Base-by-base conservation (phyloP, 768 basidiomycete species). In the Naganishia antarctica region DNA sequence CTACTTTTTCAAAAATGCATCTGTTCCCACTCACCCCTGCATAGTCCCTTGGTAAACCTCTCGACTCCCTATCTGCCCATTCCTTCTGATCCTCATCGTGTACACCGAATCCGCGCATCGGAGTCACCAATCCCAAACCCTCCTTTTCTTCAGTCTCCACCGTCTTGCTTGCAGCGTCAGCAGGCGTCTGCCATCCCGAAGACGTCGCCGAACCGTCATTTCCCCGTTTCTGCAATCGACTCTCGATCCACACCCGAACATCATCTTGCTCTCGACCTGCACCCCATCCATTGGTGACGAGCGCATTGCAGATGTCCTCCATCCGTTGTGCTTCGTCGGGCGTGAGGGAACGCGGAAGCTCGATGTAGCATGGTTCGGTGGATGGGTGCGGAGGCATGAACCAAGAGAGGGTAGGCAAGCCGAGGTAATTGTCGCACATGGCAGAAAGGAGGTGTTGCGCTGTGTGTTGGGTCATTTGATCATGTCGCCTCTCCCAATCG, bases 381-480 rank as follows among this genome's bases (percentile, higher is more conserved):
- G 76, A 75, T 0, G 76, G 74, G 45, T 69, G 66, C 16, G 72
- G 63, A 15, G 70, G 69, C 68, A 77, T 70, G 1, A 69, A 68
- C 76, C 76, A 77, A 6, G 72, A 74, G 0, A 77, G 68, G 0
- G 76, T 77, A 0, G 70, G 71, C 7, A 77, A 70, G 21, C 44
- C 46, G 41, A 65, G 60, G 16, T 46, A 64, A 0, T 34, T 61
- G 62, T 77, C 76, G 12, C 73, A 67, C 11, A 77, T 60, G 4
- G 76, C 74, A 15, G 76, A 77, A 29, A 77, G 69, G 37, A 77
- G 71, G 53, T 77, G 76, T 60, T 77, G 76, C 0, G 72, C 71
- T 11, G 74, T 77, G 50, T 77, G 76, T 18, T 74, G 67, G 0
- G 74, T 60, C 74, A 75, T 77, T 72, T 76, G 76, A 51, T 77